Evolutionary conservation across 2,329 filamentous ascomycete genomes (phyloP).

Genomic region (Ophiosphaerella narmari): DNA sequence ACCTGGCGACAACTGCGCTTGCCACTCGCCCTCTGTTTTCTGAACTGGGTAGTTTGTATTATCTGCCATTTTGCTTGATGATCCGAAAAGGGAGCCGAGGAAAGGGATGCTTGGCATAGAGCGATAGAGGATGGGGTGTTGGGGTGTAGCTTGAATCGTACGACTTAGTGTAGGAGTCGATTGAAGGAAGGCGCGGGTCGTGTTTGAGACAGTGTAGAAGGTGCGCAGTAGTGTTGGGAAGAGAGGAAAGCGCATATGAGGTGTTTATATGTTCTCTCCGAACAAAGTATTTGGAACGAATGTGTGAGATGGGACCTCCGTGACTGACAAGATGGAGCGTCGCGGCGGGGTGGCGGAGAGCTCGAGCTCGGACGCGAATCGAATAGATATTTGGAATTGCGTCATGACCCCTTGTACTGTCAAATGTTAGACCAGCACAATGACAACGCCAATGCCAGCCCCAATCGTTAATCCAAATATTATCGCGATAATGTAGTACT

Average conservation of each 20-base stretch:
- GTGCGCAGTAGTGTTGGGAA: constrained; percentile 55
- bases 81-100: constrained; percentile 74
- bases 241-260: constrained; percentile 55
- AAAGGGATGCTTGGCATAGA: constrained; percentile 82
- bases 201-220: constrained; percentile 53
- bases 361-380: constrained; percentile 21
- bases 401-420: constrained; percentile 23
- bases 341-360: constrained; percentile 26
- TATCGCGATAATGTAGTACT: not conserved
- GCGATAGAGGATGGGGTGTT: constrained; percentile 32
- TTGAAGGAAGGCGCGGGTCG: constrained; percentile 40
- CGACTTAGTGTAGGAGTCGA: constrained; percentile 42
- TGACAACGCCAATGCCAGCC: not conserved
- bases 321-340: constrained; percentile 20
- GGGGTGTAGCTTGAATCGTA: constrained; percentile 32
- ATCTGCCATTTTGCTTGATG: constrained; percentile 50
- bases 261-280: constrained; percentile 3
- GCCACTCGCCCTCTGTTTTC: constrained; percentile 85
- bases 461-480: not conserved
- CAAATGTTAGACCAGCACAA: not conserved
- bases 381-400: constrained; percentile 26
- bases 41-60: constrained; percentile 79
- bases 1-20: constrained; percentile 77
- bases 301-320: not conserved
- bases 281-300: constrained; percentile 3